A percentile compares a stretch with the other conserved stretches of the same genome.
Evolutionary conservation across 805 yeast genomes (phyloP).

Genomic region (Yamadazyma insecticola): DNA sequence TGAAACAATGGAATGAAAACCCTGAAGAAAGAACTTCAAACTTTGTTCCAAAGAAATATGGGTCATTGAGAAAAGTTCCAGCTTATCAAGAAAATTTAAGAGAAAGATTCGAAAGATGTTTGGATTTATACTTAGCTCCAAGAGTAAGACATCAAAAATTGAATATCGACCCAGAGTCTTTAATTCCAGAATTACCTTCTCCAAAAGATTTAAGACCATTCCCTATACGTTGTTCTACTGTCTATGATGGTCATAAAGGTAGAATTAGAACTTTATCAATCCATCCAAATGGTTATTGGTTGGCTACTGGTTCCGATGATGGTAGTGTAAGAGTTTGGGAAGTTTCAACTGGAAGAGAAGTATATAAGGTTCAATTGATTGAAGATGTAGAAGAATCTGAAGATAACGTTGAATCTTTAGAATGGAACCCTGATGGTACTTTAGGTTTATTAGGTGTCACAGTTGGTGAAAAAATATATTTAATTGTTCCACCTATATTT

Average conservation of each 20-base stretch:
- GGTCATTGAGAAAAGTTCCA: conserved; percentile 84
- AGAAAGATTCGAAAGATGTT: conserved; percentile 89
- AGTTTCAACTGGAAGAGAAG: conserved; percentile 89
- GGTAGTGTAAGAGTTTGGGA: conserved; percentile 98
- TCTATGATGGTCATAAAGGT: conserved; percentile 78
- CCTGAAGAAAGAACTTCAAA: conserved; percentile 75
- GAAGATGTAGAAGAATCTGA: conserved; percentile 54
- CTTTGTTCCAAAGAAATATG: conserved; percentile 77
- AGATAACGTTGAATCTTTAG: conserved; percentile 74
- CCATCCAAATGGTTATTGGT: conserved; percentile 88
- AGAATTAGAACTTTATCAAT: conserved; percentile 77
- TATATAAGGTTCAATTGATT: conserved; percentile 52
- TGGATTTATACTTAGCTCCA: conserved; percentile 94
- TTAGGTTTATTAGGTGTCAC: conserved; percentile 80
- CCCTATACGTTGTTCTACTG: conserved; percentile 86
- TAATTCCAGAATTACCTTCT: conserved; percentile 93
- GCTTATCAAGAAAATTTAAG: conserved; percentile 83
- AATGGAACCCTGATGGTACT: conserved; percentile 82
- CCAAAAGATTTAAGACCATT: conserved; percentile 96
- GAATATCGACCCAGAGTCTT: conserved; percentile 92
- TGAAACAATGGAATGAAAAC: conserved; percentile 65
- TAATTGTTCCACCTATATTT: conserved; percentile 86
- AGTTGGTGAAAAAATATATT: conserved; percentile 73
- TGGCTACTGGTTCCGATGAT: conserved; percentile 97
- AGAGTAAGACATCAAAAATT: conserved; percentile 87